Evolutionary conservation across 345 rosid species (phyloP), one percentile per base, ranked within the genome.

Genomic region (Melastoma malabathricum): DNA sequence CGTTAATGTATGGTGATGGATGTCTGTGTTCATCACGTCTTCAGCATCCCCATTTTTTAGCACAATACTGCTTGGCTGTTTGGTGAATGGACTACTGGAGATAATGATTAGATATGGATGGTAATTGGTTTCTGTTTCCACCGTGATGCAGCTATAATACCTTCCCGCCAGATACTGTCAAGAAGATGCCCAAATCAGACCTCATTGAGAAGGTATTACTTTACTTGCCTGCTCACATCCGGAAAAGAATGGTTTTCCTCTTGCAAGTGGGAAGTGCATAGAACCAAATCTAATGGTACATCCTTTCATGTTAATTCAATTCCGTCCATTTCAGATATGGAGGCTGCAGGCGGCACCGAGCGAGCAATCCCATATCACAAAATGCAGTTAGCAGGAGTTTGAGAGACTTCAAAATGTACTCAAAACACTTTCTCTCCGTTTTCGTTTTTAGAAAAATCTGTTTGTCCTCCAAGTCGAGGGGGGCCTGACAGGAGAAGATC

Each of bases 351-450:
- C 82, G 63, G 80, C 79, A 45, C 59, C 86, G 44, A 29, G 69
- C 48, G 95, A 81, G 59, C 94, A 89, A 74, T 75, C 83, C 18
- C 90, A 86, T 63, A 69, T 83, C 56, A 77, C 94, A 31, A 64
- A 48, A 64, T 68, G 41, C 61, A 81, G 90, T 67, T 84, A 83
- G 69, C 86, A 86, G 59, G 94, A 86, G 70, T 83, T 44, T n/a
- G 94, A 83, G 60, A 73, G 72, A 59, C 94, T 86, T 65, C 96
- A 78, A 72, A 77, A 83, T 58, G 97, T 89, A 81, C 38, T 43
- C 16, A 29, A 15, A n/a, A 14, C 22, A 18, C 52, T 29, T 50
- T 27, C 18, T 14, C 31, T 50, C 54, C 54, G 13, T 29, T 19
- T 16, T 15, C 43, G n/a, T n/a, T n/a, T 51, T 9, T 5, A 15